Evolutionary conservation across 2,329 filamentous ascomycete genomes (phyloP).

Genomic region (Calycina herbarum): DNA sequence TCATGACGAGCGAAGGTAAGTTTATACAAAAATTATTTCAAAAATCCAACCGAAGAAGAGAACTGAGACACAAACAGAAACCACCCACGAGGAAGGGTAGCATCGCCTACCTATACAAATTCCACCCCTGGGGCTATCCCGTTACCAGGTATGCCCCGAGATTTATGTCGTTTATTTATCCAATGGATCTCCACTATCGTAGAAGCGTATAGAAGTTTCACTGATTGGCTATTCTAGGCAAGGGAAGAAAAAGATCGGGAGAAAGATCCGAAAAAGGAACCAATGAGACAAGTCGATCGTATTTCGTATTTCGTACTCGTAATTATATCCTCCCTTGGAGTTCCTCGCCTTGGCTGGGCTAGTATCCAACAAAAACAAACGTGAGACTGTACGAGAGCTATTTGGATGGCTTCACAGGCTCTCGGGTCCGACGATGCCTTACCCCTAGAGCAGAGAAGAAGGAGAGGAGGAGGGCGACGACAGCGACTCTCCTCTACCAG

Average conservation of each 20-base stretch:
- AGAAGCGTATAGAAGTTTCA: neutral
- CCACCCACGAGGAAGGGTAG: no score
- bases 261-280: neutral
- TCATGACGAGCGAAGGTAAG: neutral
- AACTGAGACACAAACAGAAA: neutral
- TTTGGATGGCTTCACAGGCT: neutral
- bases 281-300: neutral
- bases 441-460: neutral
- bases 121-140: no score
- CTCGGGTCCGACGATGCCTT: neutral
- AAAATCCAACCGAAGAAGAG: neutral
- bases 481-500: neutral
- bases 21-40: neutral
- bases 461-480: neutral
- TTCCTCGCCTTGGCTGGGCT: neutral
- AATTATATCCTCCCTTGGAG: neutral
- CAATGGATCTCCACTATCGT: neutral
- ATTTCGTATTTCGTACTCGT: slow-evolving; percentile 1
- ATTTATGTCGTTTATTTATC: no score
- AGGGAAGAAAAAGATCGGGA: neutral
- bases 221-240: neutral
- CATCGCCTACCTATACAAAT: no score
- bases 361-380: neutral
- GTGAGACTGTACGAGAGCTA: neutral
- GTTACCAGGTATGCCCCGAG: neutral